These are phyloP conservation scores for Schrenkiella parvula DNA, from an alignment of 345 rosid genomes.

Conservation along the genomic window DNA sequence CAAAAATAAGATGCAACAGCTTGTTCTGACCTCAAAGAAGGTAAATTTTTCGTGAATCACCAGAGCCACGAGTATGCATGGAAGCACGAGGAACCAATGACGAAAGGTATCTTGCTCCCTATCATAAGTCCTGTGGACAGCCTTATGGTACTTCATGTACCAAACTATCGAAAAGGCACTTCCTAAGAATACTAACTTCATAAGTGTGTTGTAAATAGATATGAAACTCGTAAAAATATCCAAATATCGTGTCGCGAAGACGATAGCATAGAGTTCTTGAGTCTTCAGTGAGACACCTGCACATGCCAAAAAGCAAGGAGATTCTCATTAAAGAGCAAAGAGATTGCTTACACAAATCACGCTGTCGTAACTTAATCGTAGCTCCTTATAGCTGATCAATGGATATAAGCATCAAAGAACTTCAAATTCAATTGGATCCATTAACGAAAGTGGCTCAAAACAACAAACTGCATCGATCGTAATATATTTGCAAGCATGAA, in stretches of 20 bases:
- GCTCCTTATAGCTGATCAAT: too few species aligned
- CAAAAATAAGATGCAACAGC: too few species aligned
- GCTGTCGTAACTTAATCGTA: background rate
- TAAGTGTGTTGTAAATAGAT: slow-evolving; percentile 62
- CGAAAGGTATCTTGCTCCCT: slow-evolving; percentile 68
- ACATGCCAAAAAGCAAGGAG: background rate
- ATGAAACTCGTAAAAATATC: slow-evolving; percentile 64
- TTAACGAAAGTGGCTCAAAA: background rate
- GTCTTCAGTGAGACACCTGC: slow-evolving; percentile 84
- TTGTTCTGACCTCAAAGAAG: slow-evolving; percentile 48
- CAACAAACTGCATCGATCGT: too few species aligned
- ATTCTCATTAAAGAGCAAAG: background rate
- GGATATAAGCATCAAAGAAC: background rate
- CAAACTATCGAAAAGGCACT: slow-evolving; percentile 77
- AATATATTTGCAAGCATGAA: too few species aligned
- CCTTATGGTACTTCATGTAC: slow-evolving; percentile 68
- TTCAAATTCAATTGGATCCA: background rate
- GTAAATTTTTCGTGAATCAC: slow-evolving; percentile 61
- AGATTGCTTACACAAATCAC: background rate
- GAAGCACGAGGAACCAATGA: slow-evolving; percentile 51
- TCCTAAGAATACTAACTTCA: slow-evolving; percentile 75
- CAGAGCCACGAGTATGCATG: slow-evolving; percentile 68
- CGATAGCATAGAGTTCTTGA: slow-evolving; percentile 70
- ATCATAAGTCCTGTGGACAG: slow-evolving; percentile 66
- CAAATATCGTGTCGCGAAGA: slow-evolving; percentile 66